Evolutionary conservation across 129 eudicot genomes (phyloP), one percentile per base, ranked within the genome.

Genomic region (Saposhnikovia divaricata): DNA sequence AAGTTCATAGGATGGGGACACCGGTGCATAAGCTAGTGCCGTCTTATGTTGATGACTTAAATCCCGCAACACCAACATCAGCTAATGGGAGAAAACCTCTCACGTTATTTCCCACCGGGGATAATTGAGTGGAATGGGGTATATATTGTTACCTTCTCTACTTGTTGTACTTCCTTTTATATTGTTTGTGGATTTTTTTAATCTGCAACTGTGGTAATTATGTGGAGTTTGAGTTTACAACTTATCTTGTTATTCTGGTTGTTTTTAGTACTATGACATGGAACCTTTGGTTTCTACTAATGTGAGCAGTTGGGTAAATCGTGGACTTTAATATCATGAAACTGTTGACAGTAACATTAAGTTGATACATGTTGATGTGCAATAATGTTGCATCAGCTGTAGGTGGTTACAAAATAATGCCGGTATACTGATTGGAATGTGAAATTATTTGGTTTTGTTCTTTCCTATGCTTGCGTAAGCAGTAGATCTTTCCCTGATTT

Each of bases 51-150:
- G 96, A 93, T 82, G 98, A 91, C 85, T 75, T 89, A 74, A 96
- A 93, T 42, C 82, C 93, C 1, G 73, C 81, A n/a, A 57, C 81
- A 16, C 50, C 79, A n/a, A 27, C 63, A 19, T 53, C 77, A 9
- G 85, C 90, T 25, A 90, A 83, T 84, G 97, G 93, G 23, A 90
- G 94, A 83, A 91, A 91, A 85, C 89, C 90, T 74, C 88, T 94
- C 83, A 89, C 97, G 66, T 81, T 94, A 65, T 94, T 94, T 83
- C 98, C 98, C 34, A 85, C 92, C 9, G 93, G 88, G 72, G 96
- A 91, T 85, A 93, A 88, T 83, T 94, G 84, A 85, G 48, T 66
- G 40, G 27, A 71, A 42, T 47, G 77, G 65, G 89, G 86, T 87
- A 85, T 65, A 80, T 18, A 40, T 71, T 19, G 15, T 40, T 72